Base-by-base conservation (phyloP, 805 yeast genomes). In the Teunomyces lycoperdinae region DNA sequence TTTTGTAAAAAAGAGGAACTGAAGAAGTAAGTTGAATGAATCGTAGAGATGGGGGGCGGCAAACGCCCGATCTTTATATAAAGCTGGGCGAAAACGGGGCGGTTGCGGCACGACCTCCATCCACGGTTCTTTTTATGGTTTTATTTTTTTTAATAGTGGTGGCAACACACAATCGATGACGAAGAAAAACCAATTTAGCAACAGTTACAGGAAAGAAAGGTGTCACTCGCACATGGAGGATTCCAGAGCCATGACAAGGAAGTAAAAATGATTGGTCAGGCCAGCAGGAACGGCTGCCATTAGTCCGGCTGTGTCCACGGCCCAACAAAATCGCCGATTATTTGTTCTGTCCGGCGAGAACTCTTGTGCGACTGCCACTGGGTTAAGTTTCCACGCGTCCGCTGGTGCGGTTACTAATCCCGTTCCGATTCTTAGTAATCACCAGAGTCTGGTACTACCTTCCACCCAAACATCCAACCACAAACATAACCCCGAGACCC, bases 1-100 rank as follows among this genome's bases (percentile, higher is more conserved):
- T 59, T 42, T 38, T 51, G 35, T 13, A 6, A n/a, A 36, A 26
- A 35, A 13, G 2, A 13, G 4, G 36, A n/a, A n/a, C 24, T 20
- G 6, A 20, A 4, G 20, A 17, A 20, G 24, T 20, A 20, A 20
- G 24, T 20, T 27, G n/a, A 14, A 16, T 4, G 16, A 16, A 11
- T 8, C 16, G 13, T 26, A 11, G 14, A 3, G 10, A 6, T 11
- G 41, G 41, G 40, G 41, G 40, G 41, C 39, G 26, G 24, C 24
- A 20, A 20, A 4, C 24, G 24, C 24, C 24, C 34, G 9, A 11
- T 16, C 34, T 13, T n/a, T 32, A 32, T 32, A 31, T 16, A 34
- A 14, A 34, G 39, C 17, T 34, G 39, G 39, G 39, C 39, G 39
- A 34, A 34, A 34, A 13, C 20, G 24, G 24, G 16, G 5, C 17